Base-by-base conservation (phyloP, 768 basidiomycete genomes). In the Naganishia vishniacii region DNA sequence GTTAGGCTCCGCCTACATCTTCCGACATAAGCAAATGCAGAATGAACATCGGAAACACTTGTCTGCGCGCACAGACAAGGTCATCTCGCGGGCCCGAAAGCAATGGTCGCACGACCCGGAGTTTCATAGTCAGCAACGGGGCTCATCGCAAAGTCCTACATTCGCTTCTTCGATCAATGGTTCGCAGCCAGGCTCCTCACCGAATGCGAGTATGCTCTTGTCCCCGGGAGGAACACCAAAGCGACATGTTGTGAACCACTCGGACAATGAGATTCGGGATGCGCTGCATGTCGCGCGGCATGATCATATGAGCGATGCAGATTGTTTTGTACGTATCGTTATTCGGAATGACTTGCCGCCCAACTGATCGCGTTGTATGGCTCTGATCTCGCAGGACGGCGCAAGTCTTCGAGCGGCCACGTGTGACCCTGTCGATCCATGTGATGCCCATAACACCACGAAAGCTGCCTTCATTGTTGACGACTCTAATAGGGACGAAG, bases 241-340 rank as follows among this genome's bases (percentile, higher is more conserved):
- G 79, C 26, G 82, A 76, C 73, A 79, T 79, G 62, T 81, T 79
- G 76, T 83, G 82, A 41, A 70, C 48, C 76, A 78, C 60, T 68
- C 69, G 49, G 71, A 71, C 71, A 61, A 44, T 32, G 67, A 69
- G 42, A 77, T 80, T 46, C 66, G 73, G 40, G 75, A 78, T 65
- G 78, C 85, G 53, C 79, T 89, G 67, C 81, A 82, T 60, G 80
- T 89, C 26, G 80, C 83, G 12, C 78, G 80, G 37, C 80, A 82
- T 42, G 88, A 91, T 74, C 85, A 91, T 71, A 89, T 92, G 89
- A 85, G 83, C 67, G 72, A 71, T 7, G 84, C 92, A 0, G 90
- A 94, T 73, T 82, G 82, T 47, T 88, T 84, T 72, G 85, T 78
- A 62, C 69, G 74, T 75, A 6, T 20, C n/a, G 6, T n/a, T n/a